Evolutionary conservation across 768 basidiomycete species (phyloP), one percentile per base, ranked within the genome.

Genomic region (Steccherinum ochraceum): DNA sequence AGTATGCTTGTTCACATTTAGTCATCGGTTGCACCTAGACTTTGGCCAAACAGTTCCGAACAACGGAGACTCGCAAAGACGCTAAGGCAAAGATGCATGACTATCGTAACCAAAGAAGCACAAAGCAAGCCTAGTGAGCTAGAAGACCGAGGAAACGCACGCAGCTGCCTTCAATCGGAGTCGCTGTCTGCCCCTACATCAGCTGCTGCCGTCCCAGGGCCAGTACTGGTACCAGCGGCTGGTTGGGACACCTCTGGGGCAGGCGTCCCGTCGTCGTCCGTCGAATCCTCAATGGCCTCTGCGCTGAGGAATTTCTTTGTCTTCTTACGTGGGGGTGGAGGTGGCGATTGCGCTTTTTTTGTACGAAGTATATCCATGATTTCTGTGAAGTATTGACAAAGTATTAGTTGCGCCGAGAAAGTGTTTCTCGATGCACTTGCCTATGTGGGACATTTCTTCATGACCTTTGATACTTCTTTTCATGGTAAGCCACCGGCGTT

Each of bases 401-500:
- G n/a, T n/a, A n/a, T n/a, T n/a, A 11, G 25, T 26, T 24, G 27
- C 16, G 30, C 24, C 2, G 18, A 13, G 1, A 30, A 24, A 19
- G 24, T 48, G 50, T 57, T 48, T 54, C 46, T 44, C 7, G n/a
- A 48, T 52, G 40, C 30, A 35, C 30, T 7, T 7, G 16, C 30
- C 30, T 35, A 16, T 16, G 62, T 88, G 85, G 1, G 84, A 76
- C 88, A 91, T 90, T 44, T 86, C 78, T 63, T 89, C 87, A 56
- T 79, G 76, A 18, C 85, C 87, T 62, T 85, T 86, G 52, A 91
- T 76, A 48, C 84, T 70, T 51, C 77, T 74, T 61, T 91, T 91
- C 81, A 91, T 80, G 1, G 84, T 84, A 44, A 82, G 62, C 89
- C 89, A 92, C 45, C 87, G 82, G 35, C 87, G 77, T 57, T 90